Evolutionary conservation across 176 grass and related monocot genomes (phyloP).

Genomic region (Urochloa ruziziensis): DNA sequence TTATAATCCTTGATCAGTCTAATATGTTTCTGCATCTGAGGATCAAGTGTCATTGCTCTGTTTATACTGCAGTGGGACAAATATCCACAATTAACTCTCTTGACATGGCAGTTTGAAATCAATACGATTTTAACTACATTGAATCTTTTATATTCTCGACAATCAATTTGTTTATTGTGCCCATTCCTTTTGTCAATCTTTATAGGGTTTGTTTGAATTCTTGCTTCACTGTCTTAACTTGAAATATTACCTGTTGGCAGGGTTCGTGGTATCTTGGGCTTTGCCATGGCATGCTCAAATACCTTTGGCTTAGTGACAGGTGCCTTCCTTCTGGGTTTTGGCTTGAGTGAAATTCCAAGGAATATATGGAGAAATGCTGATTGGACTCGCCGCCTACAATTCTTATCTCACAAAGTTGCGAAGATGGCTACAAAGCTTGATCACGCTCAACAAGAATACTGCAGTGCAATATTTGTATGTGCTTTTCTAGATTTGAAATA

Average conservation of each 20-base stretch:
- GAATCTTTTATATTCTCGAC: background rate
- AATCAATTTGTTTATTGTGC: background rate
- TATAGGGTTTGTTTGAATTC: slow-evolving; percentile 2
- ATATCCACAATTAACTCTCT: background rate
- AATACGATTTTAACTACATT: background rate
- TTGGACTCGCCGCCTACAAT: slow-evolving; percentile 72
- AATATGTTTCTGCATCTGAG: background rate
- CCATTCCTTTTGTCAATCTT: background rate
- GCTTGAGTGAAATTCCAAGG: slow-evolving; percentile 93
- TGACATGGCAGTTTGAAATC: background rate
- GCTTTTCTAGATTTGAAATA: background rate
- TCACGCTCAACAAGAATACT: slow-evolving; percentile 92
- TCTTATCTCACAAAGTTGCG: slow-evolving; percentile 79
- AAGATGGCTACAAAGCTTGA: slow-evolving; percentile 96
- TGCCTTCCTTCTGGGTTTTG: slow-evolving; percentile 99
- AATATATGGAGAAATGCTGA: slow-evolving; percentile 90
- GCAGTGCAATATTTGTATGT: slow-evolving; percentile 90
- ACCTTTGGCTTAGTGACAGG: slow-evolving; percentile 97
- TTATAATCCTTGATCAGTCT: background rate
- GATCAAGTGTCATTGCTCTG: background rate
- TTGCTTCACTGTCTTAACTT: background rate
- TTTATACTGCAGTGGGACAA: background rate
- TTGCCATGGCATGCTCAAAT: slow-evolving; percentile 99
- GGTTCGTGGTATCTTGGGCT: slow-evolving; percentile 71
- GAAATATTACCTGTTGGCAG: slow-evolving; percentile 36